Conservation (phyloP, 331 rosid species). For the Cydonia oblonga region DNA sequence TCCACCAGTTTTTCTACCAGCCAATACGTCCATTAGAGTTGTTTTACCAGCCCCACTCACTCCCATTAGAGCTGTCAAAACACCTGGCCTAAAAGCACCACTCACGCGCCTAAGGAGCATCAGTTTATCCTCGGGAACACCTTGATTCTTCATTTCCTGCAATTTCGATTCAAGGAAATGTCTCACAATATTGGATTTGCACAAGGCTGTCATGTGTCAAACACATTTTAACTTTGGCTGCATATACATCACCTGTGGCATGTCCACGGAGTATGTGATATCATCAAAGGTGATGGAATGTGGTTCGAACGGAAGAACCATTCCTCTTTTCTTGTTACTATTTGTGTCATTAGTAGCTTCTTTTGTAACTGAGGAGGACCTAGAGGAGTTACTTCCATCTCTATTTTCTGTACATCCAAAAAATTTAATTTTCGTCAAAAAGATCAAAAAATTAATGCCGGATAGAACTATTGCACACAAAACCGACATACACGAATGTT, state of each 20-base stretch:
- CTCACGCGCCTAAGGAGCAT: constrained; percentile 47
- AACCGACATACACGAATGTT: background rate
- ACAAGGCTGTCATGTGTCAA: background rate
- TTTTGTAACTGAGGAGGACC: background rate
- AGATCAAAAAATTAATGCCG: background rate
- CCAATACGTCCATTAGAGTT: constrained; percentile 53
- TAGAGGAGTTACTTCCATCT: background rate
- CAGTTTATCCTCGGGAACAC: constrained; percentile 41
- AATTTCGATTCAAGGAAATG: background rate
- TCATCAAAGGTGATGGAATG: constrained; percentile 51
- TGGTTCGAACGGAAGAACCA: constrained; percentile 63
- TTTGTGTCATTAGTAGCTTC: background rate
- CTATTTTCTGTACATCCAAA: background rate
- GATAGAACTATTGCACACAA: background rate
- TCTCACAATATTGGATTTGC: background rate
- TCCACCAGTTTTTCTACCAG: constrained; percentile 71
- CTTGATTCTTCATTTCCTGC: constrained; percentile 49
- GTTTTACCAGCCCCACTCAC: constrained; percentile 69
- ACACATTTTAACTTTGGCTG: background rate
- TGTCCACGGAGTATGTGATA: constrained; percentile 52
- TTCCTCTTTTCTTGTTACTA: constrained; percentile 35
- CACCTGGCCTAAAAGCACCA: constrained; percentile 73
- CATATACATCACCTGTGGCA: constrained; percentile 43
- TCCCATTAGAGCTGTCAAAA: constrained; percentile 67
- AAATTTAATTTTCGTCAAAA: background rate